Evolutionary conservation across 305 asterid genomes (phyloP).

Genomic region (Plantago lanceolata): DNA sequence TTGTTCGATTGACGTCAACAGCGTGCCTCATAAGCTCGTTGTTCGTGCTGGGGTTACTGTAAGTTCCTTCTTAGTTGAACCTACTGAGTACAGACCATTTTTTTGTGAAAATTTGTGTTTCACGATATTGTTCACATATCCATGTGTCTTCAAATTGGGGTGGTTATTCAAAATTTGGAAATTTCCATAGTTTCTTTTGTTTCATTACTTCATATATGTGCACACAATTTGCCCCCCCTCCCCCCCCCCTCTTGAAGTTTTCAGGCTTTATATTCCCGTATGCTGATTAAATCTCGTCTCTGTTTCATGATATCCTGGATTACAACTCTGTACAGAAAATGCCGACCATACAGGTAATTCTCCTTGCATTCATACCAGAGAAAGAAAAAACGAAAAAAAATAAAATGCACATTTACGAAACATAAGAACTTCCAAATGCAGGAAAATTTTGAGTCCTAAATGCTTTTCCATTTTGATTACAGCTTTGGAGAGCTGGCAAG

Average conservation of each 20-base stretch:
- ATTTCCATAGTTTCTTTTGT: no score
- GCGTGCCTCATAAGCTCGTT: constrained; percentile 73
- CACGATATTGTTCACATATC: no score
- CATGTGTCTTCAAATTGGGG: no score
- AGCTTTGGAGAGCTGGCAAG: constrained; percentile 86
- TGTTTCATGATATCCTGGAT: constrained; percentile 29
- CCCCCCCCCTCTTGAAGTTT: no score
- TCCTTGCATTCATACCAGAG: background rate
- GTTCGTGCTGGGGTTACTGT: constrained; percentile 84
- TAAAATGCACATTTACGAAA: background rate
- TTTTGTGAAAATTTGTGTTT: background rate
- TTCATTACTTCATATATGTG: no score
- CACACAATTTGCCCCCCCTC: no score
- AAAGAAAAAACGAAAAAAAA: background rate
- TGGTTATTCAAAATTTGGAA: no score
- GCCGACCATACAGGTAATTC: constrained; percentile 87
- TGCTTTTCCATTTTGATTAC: constrained; percentile 15
- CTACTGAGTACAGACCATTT: background rate
- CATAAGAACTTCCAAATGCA: background rate
- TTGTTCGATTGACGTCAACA: constrained; percentile 73
- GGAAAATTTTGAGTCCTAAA: background rate
- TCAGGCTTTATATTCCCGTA: no score
- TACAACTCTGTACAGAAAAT: constrained; percentile 62
- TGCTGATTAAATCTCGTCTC: constrained; percentile 21
- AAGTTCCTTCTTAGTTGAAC: constrained; percentile 33